Percentiles rank a stretch among this genome's conserved stretches.
Evolutionary conservation across 345 rosid genomes (phyloP).

Genomic region (Bruguiera parviflora): DNA sequence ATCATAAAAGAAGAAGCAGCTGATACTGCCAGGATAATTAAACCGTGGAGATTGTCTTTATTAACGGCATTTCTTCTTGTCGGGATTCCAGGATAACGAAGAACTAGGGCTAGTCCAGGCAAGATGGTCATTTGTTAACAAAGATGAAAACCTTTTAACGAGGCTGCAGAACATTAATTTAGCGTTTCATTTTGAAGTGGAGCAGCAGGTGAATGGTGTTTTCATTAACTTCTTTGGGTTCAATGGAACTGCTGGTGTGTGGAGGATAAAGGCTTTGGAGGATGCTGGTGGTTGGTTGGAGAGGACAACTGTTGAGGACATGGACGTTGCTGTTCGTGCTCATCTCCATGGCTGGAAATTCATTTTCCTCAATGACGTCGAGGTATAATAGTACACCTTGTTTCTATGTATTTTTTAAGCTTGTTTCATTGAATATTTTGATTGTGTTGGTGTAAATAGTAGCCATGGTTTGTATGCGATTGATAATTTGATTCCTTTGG

Average conservation of each 20-base stretch:
- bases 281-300: constrained; percentile 96
- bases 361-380: constrained; percentile 77
- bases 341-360: constrained; percentile 95
- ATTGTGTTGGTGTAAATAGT: not conserved
- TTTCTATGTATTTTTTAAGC: not conserved
- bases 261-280: constrained; percentile 94
- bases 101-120: constrained; percentile 85
- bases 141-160: constrained; percentile 81
- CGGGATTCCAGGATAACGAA: constrained; percentile 59
- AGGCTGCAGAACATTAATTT: constrained; percentile 86
- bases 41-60: not conserved
- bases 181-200: constrained; percentile 92
- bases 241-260: constrained; percentile 95
- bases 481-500: not conserved
- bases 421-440: not conserved
- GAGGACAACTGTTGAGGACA: constrained; percentile 95
- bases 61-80: not conserved
- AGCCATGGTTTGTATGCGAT: not conserved
- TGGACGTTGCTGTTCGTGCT: constrained; percentile 97
- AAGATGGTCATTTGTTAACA: constrained; percentile 93
- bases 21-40: not conserved
- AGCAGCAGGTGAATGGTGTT: constrained; percentile 87
- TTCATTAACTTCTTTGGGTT: constrained; percentile 88
- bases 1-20: not conserved
- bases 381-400: constrained; percentile 39